Evolutionary conservation across 768 basidiomycete species (phyloP).

Genomic region (Kondoa malvinella): DNA sequence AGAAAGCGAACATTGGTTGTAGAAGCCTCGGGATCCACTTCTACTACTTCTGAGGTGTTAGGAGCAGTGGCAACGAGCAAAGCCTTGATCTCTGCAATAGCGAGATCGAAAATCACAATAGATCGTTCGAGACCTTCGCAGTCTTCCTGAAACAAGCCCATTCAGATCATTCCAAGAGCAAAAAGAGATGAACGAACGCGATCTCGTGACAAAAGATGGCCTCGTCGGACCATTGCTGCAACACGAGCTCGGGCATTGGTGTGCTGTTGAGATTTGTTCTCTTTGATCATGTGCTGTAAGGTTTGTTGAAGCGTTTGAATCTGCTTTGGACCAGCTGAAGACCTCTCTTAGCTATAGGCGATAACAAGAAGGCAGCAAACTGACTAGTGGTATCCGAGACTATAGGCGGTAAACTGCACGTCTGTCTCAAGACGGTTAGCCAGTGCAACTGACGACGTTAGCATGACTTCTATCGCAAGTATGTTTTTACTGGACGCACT

Average conservation of each 20-base stretch:
- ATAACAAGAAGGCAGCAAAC: constrained; percentile 6
- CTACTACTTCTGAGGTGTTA: not conserved
- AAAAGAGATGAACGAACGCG: not conserved
- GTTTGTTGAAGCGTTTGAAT: constrained; percentile 1
- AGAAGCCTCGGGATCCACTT: not conserved
- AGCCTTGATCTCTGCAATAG: not conserved
- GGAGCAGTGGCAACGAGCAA: not conserved
- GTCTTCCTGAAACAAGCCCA: not conserved
- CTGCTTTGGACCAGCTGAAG: not conserved
- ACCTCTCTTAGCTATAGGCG: not conserved
- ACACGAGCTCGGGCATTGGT: not conserved
- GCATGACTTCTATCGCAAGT: not conserved
- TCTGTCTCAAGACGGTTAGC: not conserved
- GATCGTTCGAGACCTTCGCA: constrained; percentile 8
- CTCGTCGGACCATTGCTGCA: not conserved
- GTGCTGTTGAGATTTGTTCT: not conserved
- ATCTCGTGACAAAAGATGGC: not conserved
- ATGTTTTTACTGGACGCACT: not conserved
- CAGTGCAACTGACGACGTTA: not conserved
- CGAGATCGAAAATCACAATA: not conserved
- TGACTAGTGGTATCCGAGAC: not conserved
- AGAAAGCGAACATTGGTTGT: not conserved
- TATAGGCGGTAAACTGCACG: not conserved
- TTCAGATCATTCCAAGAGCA: not conserved
- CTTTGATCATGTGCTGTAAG: not conserved